These are phyloP conservation scores for Alternaria brassicicola DNA, from an alignment of 2,329 filamentous ascomycete genomes.

Conservation along the genomic window DNA sequence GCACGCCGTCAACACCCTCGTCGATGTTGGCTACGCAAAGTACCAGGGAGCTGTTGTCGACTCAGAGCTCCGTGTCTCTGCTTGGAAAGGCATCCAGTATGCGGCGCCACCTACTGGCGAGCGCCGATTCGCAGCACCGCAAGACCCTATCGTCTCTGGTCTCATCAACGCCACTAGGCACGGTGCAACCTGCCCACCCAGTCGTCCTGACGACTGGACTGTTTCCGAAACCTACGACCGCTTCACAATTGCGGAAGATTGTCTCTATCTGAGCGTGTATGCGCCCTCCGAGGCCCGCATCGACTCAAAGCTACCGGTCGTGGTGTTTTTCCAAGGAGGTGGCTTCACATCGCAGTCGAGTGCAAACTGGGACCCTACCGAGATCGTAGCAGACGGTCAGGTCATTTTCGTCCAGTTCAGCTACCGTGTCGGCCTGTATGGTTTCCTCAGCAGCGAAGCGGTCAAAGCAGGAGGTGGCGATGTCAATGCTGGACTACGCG, in stretches of 20 bases:
- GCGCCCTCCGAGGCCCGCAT: conserved; percentile 61
- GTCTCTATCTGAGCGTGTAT: conserved; percentile 70
- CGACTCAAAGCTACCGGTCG: conserved; percentile 66
- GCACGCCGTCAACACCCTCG: conserved; percentile 47
- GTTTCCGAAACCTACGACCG: conserved; percentile 14
- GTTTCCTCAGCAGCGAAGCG: conserved; percentile 69
- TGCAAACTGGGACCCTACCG: conserved; percentile 64
- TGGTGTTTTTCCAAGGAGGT: conserved; percentile 60
- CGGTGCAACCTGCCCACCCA: conserved; percentile 46
- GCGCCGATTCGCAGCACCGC: conserved; percentile 69
- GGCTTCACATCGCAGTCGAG: conserved; percentile 56
- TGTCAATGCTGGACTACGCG: conserved; percentile 72
- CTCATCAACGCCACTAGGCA: conserved; percentile 28
- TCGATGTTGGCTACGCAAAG: conserved; percentile 68
- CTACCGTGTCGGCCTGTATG: conserved; percentile 76
- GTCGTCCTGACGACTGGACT: conserved; percentile 30
- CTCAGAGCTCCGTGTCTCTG: conserved; percentile 60
- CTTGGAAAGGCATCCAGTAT: conserved; percentile 77
- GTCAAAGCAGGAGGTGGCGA: conserved; percentile 55
- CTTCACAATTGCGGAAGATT: conserved; percentile 62
- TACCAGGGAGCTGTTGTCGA: conserved; percentile 64
- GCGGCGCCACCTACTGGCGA: conserved; percentile 70
- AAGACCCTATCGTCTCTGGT: conserved; percentile 41
- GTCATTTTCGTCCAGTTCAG: conserved; percentile 76
- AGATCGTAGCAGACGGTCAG: conserved; percentile 64